Percentiles rank a stretch among this genome's conserved stretches.
These are phyloP conservation scores for Coccomyxa sp. DNA, from an alignment of 139 green algal species.

Conservation along the genomic window DNA sequence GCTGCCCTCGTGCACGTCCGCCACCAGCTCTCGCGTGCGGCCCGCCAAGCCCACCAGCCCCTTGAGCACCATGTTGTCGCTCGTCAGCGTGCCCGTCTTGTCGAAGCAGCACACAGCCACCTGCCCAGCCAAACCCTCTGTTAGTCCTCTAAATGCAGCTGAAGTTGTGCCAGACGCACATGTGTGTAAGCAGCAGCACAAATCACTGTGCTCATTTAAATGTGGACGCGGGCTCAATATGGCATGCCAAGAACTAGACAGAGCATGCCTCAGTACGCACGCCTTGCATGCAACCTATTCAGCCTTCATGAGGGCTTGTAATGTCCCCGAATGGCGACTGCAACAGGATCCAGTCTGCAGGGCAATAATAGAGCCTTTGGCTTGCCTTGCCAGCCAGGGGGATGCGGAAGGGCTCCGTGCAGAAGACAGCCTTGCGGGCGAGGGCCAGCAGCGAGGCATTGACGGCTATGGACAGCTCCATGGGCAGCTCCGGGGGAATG, in stretches of 20 bases:
- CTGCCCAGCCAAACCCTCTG: conserved; percentile 13
- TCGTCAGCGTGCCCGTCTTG: conserved; percentile 98
- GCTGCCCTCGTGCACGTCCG: conserved; percentile 4
- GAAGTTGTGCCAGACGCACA: no score
- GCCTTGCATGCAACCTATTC: no score
- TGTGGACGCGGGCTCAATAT: no score
- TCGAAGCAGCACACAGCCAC: conserved; percentile 98
- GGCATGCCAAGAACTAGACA: no score
- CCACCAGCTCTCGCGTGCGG: neutral
- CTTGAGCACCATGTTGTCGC: conserved; percentile 87
- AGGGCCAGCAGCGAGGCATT: conserved; percentile 68
- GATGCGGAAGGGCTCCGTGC: conserved; percentile 98
- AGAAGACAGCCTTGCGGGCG: conserved; percentile 73
- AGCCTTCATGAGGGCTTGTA: no score
- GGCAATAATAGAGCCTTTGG: neutral
- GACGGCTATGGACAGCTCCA: conserved; percentile 92
- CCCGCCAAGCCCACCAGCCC: conserved; percentile 45
- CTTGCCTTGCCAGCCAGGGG: conserved; percentile 87
- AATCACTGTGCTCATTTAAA: no score
- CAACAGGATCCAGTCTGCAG: no score
- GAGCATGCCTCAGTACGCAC: no score
- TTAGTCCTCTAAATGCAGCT: no score
- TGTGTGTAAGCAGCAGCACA: no score
- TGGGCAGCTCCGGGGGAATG: conserved; percentile 95
- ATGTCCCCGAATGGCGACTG: no score